Conservation (phyloP, 192 early-diverging fungal genomes). For the Chytriomyces sp. region DNA sequence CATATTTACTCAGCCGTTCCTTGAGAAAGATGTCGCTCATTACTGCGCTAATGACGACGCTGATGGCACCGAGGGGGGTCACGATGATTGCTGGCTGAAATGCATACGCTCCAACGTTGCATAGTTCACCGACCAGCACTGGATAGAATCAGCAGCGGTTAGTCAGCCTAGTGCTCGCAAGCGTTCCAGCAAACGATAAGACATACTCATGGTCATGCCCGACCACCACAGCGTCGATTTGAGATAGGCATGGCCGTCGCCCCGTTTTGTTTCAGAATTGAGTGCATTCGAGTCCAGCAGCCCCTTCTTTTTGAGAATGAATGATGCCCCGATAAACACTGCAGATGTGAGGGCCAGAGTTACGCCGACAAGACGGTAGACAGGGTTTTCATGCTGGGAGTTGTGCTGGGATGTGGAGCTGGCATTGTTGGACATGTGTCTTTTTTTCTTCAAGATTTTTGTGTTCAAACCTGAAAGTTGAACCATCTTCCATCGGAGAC, state of each 20-base stretch:
- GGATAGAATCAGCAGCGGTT: neutral
- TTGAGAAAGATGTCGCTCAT: conserved; percentile 87
- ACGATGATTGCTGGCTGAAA: conserved; percentile 96
- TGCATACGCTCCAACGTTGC: conserved; percentile 94
- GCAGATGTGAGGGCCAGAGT: conserved; percentile 84
- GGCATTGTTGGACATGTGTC: neutral
- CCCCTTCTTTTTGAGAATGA: conserved; percentile 92
- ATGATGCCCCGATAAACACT: conserved; percentile 84
- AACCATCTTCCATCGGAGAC: too few relatives aligned
- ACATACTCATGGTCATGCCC: conserved; percentile 81
- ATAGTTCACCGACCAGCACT: conserved; percentile 93
- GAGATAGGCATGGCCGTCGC: conserved; percentile 74
- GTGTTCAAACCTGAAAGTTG: too few relatives aligned
- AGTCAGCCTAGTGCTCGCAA: neutral
- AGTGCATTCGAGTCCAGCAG: conserved; percentile 64
- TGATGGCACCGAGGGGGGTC: conserved; percentile 89
- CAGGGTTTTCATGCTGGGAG: neutral
- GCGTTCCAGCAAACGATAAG: neutral
- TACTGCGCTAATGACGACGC: conserved; percentile 87
- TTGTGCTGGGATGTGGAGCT: neutral
- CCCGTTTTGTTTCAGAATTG: neutral
- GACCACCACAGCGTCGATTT: conserved; percentile 88
- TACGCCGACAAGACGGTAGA: conserved; percentile 68
- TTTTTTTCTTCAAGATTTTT: too few relatives aligned
- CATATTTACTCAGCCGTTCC: conserved; percentile 78